These are phyloP conservation scores for Ganoderma meredithae DNA, from an alignment of 1,284 basidiomycete species.

Conservation along the genomic window DNA sequence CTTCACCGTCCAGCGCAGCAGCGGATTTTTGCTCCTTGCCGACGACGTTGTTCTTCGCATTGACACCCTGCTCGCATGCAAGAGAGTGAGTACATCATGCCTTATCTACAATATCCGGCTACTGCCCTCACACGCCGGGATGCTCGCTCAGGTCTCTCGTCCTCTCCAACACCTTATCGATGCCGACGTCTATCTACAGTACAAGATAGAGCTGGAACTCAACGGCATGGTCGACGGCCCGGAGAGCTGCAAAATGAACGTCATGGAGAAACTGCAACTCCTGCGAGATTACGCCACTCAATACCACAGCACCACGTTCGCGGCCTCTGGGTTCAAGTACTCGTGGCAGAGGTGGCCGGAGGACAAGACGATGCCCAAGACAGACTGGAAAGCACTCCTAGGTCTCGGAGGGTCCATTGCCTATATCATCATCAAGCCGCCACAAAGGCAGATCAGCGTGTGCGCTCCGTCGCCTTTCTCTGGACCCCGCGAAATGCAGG, in stretches of 20 bases:
- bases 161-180: conserved; percentile 47
- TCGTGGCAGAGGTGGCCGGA: conserved; percentile 5
- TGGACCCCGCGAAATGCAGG: conserved; percentile 2
- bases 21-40: too few species aligned
- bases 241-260: conserved; percentile 26
- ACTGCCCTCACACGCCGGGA: neutral
- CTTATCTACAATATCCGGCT: neutral
- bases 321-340: neutral
- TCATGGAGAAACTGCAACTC: conserved; percentile 47
- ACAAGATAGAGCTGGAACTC: conserved; percentile 58
- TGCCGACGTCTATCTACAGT: conserved; percentile 51
- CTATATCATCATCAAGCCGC: conserved; percentile 11
- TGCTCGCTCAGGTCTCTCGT: conserved; percentile 51
- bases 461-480: conserved; percentile 1
- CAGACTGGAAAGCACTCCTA: neutral
- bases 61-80: neutral
- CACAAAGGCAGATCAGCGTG: conserved; percentile 7
- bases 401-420: neutral
- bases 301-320: neutral
- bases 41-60: neutral
- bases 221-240: conserved; percentile 53
- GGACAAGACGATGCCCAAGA: neutral
- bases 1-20: too few species aligned
- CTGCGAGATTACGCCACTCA: conserved; percentile 38
- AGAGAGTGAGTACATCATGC: neutral